Conservation (phyloP, 176 grass and related monocot genomes). For the Zea mays region DNA sequence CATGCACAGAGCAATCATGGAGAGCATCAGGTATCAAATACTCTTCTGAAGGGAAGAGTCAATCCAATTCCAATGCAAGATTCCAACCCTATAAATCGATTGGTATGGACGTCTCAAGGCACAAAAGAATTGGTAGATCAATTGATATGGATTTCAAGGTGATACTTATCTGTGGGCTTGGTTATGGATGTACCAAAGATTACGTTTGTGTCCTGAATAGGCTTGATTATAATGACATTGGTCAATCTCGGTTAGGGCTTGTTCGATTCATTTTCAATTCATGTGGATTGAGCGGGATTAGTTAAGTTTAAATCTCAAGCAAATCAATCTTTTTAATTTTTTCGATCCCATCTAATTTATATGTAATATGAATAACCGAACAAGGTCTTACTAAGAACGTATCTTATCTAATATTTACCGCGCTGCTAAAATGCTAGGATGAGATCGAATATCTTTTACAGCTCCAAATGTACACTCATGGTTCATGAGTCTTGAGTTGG, state of each 20-base stretch:
- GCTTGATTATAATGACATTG: conserved; percentile 10
- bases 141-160: neutral
- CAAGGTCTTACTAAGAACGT: conserved; percentile 20
- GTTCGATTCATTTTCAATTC: too few species aligned
- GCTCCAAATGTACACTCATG: neutral
- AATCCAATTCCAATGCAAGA: neutral
- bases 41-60: neutral
- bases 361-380: too few species aligned
- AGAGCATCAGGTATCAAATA: conserved; percentile 1
- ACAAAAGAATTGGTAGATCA: neutral
- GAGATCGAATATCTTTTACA: neutral
- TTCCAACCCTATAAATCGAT: neutral
- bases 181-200: neutral
- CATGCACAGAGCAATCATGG: neutral
- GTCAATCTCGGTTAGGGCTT: conserved; percentile 4
- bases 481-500: too few species aligned
- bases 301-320: too few species aligned
- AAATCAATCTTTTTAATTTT: too few species aligned
- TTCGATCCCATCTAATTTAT: too few species aligned
- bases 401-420: neutral
- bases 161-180: neutral
- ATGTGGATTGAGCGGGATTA: too few species aligned
- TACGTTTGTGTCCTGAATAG: neutral
- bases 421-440: neutral
- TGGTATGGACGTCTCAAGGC: conserved; percentile 12